phyloP scores from a whole-genome alignment of 164 flowering plant genomes.

The Annona cherimola region DNA sequence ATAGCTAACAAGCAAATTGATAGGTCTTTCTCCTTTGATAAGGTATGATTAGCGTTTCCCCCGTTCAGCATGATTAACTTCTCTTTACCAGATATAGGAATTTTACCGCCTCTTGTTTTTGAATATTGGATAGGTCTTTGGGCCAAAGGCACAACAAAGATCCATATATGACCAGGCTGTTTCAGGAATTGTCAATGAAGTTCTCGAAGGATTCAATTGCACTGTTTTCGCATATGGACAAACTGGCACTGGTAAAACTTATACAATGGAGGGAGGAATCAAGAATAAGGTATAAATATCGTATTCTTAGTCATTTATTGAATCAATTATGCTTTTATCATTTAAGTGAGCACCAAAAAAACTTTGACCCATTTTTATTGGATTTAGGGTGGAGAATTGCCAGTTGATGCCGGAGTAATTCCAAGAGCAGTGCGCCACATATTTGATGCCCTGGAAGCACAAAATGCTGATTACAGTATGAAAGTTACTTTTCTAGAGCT shows the following conservation, averaged over 20 bases:
- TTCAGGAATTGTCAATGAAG: conserved; percentile 72
- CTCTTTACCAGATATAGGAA: not conserved
- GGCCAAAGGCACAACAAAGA: conserved; percentile 77
- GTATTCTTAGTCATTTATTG: no score
- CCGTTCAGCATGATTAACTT: not conserved
- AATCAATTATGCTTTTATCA: no score
- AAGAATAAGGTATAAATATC: conserved; percentile 46
- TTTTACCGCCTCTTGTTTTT: not conserved
- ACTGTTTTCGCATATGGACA: conserved; percentile 90
- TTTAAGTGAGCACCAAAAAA: no score
- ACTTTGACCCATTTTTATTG: conserved; percentile 2
- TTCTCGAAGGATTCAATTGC: conserved; percentile 81
- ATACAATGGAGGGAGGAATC: conserved; percentile 90
- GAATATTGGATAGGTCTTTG: conserved; percentile 56
- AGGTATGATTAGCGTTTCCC: conserved; percentile 34
- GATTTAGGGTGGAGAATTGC: conserved; percentile 27
- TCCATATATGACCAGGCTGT: conserved; percentile 78
- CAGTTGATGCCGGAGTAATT: conserved; percentile 30
- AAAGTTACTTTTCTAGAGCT: conserved; percentile 34
- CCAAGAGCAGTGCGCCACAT: conserved; percentile 31
- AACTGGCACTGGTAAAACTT: conserved; percentile 90
- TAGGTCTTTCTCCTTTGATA: conserved; percentile 68
- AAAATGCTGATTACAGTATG: conserved; percentile 31
- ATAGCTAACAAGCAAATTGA: conserved; percentile 75
- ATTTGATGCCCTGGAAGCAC: conserved; percentile 29